Evolutionary conservation across 2,329 filamentous ascomycete genomes (phyloP).

Genomic region (Stagonosporopsis chrysanthemi): DNA sequence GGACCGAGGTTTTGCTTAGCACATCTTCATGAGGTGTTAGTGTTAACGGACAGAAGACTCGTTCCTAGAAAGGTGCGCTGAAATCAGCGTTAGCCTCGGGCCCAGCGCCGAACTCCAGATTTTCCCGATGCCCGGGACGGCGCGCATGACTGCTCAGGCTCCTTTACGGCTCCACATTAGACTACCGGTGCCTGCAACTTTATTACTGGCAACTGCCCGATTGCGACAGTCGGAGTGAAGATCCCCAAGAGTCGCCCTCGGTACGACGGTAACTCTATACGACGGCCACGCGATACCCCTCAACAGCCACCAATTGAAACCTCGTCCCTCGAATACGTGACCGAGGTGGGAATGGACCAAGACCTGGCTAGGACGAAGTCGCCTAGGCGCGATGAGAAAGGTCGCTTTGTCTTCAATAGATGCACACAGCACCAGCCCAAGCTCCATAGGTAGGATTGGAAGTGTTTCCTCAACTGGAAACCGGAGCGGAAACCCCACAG

Average conservation of each 20-base stretch:
- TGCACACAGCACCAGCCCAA: neutral
- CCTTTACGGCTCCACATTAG: constrained; percentile 5
- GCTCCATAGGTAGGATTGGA: neutral
- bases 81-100: constrained; percentile 11
- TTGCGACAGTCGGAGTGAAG: constrained; percentile 1
- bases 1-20: too few species aligned
- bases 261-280: constrained; percentile 1
- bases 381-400: neutral
- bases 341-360: constrained; percentile 4
- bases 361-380: neutral
- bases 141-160: constrained; percentile 10
- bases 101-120: constrained; percentile 16
- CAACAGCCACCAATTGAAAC: constrained; percentile 11
- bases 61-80: neutral
- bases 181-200: constrained; percentile 2
- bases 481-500: constrained; percentile 1
- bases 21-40: too few species aligned
- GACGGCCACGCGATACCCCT: neutral
- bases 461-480: constrained; percentile 7
- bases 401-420: neutral
- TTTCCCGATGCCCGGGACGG: constrained; percentile 18
- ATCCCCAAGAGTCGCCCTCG: constrained; percentile 7
- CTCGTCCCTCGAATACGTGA: neutral
- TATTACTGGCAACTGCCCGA: constrained; percentile 9
- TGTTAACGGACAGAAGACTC: neutral